These are phyloP conservation scores for Microcyclosporella mali DNA, from an alignment of 2,329 filamentous ascomycete genomes.

Conservation along the genomic window DNA sequence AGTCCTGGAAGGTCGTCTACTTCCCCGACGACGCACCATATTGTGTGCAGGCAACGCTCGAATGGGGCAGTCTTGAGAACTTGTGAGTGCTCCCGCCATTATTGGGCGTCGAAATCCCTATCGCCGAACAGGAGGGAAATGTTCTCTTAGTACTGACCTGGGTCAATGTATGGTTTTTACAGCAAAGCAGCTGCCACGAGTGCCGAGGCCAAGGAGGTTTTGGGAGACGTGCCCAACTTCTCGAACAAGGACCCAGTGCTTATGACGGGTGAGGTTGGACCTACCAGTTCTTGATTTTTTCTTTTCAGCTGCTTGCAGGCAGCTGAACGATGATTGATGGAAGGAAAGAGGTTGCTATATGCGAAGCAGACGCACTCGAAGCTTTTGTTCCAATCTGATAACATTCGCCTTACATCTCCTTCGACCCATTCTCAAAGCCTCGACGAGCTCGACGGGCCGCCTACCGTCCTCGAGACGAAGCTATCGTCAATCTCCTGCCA, in stretches of 20 bases:
- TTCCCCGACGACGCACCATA: conserved; percentile 28
- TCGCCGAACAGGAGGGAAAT: no score
- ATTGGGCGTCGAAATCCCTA: no score
- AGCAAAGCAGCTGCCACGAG: conserved; percentile 22
- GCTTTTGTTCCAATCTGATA: no score
- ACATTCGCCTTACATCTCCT: no score
- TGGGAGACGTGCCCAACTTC: conserved; percentile 34
- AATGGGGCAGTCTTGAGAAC: conserved; percentile 24
- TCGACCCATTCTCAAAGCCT: conserved; percentile 3
- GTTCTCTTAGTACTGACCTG: no score
- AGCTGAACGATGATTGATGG: no score
- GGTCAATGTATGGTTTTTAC: no score
- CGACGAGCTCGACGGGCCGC: conserved; percentile 1
- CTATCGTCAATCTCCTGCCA: conserved; percentile 28
- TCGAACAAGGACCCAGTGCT: conserved; percentile 31
- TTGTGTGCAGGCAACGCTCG: conserved; percentile 31
- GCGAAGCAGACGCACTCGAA: no score
- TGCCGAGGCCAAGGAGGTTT: conserved; percentile 21
- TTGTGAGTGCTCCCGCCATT: conserved; percentile 15
- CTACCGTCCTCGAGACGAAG: conserved; percentile 18
- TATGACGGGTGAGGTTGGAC: conserved; percentile 25
- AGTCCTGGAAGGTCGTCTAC: conserved; percentile 29
- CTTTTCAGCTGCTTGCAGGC: no score
- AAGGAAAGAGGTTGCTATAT: no score
- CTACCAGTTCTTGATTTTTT: conserved; percentile 7